Percentiles rank a stretch among this genome's conserved stretches.
Evolutionary conservation across 139 green algal genomes (phyloP).

Genomic region (Chlamydomonas incerta): DNA sequence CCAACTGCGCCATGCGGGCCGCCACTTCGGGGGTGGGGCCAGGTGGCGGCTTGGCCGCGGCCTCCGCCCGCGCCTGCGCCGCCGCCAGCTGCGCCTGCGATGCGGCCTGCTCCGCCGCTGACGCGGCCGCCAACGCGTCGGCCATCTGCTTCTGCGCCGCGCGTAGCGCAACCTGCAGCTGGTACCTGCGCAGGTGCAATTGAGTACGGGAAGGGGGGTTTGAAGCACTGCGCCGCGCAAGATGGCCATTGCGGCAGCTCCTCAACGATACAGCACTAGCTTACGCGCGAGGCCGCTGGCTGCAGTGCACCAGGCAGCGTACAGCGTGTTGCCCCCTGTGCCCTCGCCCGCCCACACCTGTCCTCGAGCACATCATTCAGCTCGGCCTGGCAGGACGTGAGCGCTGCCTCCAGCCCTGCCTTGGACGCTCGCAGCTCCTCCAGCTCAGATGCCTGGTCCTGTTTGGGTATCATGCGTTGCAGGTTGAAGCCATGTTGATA

Average conservation of each 20-base stretch:
- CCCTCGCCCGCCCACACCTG: no score
- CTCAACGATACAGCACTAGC: no score
- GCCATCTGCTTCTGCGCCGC: conserved; percentile 51
- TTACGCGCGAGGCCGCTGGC: no score
- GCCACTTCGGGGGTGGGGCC: neutral
- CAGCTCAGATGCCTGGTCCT: neutral
- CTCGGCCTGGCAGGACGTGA: conserved; percentile 22
- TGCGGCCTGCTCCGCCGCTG: neutral
- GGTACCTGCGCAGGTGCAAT: conserved; percentile 12
- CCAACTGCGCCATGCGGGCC: conserved; percentile 28
- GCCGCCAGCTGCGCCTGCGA: neutral
- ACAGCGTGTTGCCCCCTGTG: no score
- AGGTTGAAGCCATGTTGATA: no score
- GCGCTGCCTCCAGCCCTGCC: conserved; percentile 25
- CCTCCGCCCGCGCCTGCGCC: no score
- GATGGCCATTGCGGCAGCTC: no score
- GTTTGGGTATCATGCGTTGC: no score
- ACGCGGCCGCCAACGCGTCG: conserved; percentile 10
- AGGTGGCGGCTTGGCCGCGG: neutral
- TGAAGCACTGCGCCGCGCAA: no score
- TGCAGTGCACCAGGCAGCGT: no score
- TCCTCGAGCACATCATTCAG: conserved; percentile 53
- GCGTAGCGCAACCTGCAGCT: conserved; percentile 47
- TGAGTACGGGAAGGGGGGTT: no score
- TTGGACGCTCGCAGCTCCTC: neutral